These are phyloP conservation scores for Collybiopsis confluens DNA, from an alignment of 768 basidiomycete genomes.

Conservation along the genomic window DNA sequence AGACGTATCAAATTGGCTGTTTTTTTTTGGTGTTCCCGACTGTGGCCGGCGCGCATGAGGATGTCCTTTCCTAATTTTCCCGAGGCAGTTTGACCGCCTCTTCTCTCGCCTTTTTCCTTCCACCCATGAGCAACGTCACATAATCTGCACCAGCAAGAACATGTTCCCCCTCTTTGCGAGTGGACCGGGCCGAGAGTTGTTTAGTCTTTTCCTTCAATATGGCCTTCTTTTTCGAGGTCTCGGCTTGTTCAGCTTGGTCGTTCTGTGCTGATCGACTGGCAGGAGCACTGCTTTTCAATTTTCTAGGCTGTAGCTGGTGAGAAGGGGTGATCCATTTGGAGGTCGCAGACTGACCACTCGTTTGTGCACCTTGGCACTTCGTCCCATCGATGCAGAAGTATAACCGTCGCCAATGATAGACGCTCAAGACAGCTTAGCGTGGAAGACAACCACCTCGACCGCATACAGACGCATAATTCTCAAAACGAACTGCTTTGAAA, in stretches of 20 bases:
- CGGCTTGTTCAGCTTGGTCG: slow-evolving; percentile 11
- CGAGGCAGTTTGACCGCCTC: slow-evolving; percentile 54
- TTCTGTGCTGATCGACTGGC: slow-evolving; percentile 16
- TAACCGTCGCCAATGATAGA: background rate
- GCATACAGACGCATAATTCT: no score
- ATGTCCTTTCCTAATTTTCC: slow-evolving; percentile 5
- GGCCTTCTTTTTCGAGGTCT: slow-evolving; percentile 46
- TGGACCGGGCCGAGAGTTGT: slow-evolving; percentile 6
- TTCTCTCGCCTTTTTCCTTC: slow-evolving; percentile 59
- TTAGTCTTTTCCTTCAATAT: slow-evolving; percentile 42
- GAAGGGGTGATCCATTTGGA: background rate
- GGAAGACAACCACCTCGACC: no score
- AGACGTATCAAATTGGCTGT: no score
- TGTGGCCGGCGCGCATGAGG: no score
- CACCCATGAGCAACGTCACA: slow-evolving; percentile 65
- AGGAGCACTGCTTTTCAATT: slow-evolving; percentile 28
- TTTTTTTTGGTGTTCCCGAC: no score
- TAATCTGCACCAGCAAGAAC: slow-evolving; percentile 77
- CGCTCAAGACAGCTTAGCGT: no score
- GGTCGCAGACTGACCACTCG: slow-evolving; percentile 38
- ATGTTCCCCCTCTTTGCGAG: slow-evolving; percentile 27
- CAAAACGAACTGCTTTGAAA: no score
- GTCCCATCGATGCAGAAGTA: slow-evolving; percentile 41
- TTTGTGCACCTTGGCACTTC: slow-evolving; percentile 65
- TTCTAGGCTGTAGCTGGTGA: slow-evolving; percentile 27